Base-by-base conservation (phyloP, 1,139 yeast genomes). In the Pneumocystis carinii region DNA sequence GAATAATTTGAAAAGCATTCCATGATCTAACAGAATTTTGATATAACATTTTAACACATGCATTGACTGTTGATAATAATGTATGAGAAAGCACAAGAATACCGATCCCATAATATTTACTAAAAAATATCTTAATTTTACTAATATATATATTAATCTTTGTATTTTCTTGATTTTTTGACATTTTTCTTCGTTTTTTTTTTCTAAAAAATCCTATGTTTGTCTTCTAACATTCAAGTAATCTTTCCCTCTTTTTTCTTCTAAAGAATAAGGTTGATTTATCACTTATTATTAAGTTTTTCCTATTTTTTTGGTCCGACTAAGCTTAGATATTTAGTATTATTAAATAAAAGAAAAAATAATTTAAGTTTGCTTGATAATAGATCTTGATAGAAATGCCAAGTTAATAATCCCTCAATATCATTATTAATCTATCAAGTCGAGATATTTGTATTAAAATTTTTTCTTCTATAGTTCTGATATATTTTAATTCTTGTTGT, bases 1-100 rank as follows among this genome's bases (percentile, higher is more conserved):
- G 81, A 59, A 90, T 75, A 63, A 88, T 85, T 73, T 88, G 95
- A 48, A 87, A 74, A 0, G 96, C 94, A 70, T 86, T 85, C 67
- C 87, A 80, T 7, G 37, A 27, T 1, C 78, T 78, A 64, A 78
- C 81, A 32, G 79, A 76, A 68, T 85, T 87, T 1, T 86, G 81
- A 66, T 84, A 87, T 61, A 88, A 75, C 32, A 88, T 74, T 71
- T 87, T 85, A 68, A 94, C 85, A 6, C 87, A 79, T 14, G 85
- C 81, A 8, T 85, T 81, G 96, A 88, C 88, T 59, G 84, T 73
- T 4, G 90, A 82, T 72, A 85, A 87, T 76, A 85, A 85, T 62
- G 87, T 76, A 71, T 86, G 94, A 0, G 74, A 66, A 14, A 61
- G 36, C 2, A 68, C 68, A 59, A 67, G 32, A 67, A 41, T 48